phyloP scores from a whole-genome alignment of 2,329 filamentous ascomycete species.

The Cordyceps militaris region DNA sequence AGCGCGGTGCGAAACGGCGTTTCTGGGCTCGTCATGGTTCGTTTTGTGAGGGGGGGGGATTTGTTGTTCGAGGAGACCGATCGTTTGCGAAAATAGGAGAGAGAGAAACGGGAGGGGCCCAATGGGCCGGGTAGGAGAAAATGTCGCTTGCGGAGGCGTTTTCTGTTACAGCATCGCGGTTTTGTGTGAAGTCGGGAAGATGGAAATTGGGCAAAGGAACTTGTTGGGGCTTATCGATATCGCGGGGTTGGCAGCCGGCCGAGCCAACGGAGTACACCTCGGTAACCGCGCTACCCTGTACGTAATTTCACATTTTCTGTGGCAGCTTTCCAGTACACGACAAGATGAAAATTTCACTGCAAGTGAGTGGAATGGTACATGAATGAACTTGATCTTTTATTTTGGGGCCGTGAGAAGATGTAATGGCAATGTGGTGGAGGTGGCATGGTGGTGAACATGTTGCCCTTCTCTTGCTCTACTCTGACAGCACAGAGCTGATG shows the following conservation, averaged over 20 bases:
- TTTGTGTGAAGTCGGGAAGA: background rate
- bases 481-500: too few species aligned
- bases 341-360: too few species aligned
- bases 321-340: too few species aligned
- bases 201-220: background rate
- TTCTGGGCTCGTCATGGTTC: background rate
- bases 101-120: background rate
- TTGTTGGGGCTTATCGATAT: constrained; percentile 10
- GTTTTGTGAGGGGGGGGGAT: background rate
- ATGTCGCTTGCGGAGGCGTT: background rate
- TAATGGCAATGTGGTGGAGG: too few species aligned
- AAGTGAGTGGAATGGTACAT: too few species aligned
- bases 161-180: background rate
- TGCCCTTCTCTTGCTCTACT: too few species aligned
- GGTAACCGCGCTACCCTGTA: constrained; percentile 6
- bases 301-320: background rate
- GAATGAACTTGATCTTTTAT: too few species aligned
- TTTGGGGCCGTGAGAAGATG: too few species aligned
- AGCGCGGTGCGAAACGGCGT: constrained; percentile 54
- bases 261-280: constrained; percentile 2
- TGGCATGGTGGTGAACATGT: too few species aligned
- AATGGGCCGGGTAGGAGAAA: background rate
- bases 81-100: background rate
- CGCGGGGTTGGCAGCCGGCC: background rate
- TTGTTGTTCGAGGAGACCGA: background rate